A percentile compares a stretch with the other conserved stretches of the same genome.
phyloP scores from a whole-genome alignment of 2,329 filamentous ascomycete species.

The Aspergillus texensis region DNA sequence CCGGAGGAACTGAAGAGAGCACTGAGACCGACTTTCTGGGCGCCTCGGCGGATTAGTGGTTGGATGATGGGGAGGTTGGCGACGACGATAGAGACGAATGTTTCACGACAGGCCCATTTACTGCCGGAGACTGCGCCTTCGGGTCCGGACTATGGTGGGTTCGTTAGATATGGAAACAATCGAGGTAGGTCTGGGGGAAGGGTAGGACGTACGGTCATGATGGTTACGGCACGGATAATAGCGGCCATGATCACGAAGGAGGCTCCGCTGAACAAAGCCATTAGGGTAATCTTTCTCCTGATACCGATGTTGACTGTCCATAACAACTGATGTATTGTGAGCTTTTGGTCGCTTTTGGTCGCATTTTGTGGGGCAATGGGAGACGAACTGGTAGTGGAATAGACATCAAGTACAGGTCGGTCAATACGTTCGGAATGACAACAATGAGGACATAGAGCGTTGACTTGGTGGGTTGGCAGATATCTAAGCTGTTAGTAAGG shows the following conservation, averaged over 20 bases:
- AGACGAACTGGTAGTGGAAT: slow-evolving; percentile 56
- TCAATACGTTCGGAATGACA: slow-evolving; percentile 55
- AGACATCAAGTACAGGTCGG: slow-evolving; percentile 60
- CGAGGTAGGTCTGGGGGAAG: background rate
- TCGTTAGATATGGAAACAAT: background rate
- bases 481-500: slow-evolving; percentile 32
- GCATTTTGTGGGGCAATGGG: background rate
- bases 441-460: slow-evolving; percentile 51
- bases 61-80: slow-evolving; percentile 46
- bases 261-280: slow-evolving; percentile 57
- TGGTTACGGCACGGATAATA: slow-evolving; percentile 54
- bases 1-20: slow-evolving; percentile 28
- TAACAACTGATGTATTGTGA: slow-evolving; percentile 46
- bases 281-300: slow-evolving; percentile 53
- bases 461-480: slow-evolving; percentile 52
- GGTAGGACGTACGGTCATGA: slow-evolving; percentile 39
- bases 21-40: slow-evolving; percentile 30
- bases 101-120: slow-evolving; percentile 46
- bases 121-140: slow-evolving; percentile 41
- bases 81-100: slow-evolving; percentile 46
- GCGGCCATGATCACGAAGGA: slow-evolving; percentile 57
- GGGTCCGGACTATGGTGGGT: slow-evolving; percentile 27
- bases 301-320: slow-evolving; percentile 53
- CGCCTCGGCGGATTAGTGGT: slow-evolving; percentile 30
- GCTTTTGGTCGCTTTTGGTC: background rate